These are phyloP conservation scores for Sporobolomyces roseus DNA, from an alignment of 768 basidiomycete species.

Conservation along the genomic window DNA sequence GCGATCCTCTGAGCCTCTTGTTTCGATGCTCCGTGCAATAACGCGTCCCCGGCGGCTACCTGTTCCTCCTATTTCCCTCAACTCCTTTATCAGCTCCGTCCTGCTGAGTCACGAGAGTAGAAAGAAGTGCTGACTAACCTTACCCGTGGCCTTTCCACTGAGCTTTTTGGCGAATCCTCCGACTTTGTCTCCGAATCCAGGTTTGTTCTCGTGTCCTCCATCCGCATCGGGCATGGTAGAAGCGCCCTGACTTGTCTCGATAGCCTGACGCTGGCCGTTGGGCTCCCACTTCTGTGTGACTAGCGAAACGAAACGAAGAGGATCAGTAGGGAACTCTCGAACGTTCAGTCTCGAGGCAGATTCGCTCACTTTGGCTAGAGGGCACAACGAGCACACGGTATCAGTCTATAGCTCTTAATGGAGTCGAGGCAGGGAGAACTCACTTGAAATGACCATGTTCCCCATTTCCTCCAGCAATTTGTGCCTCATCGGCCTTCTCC, in stretches of 20 bases:
- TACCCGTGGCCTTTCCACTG: conserved; percentile 57
- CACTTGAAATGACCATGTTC: conserved; percentile 13
- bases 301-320: too few species aligned
- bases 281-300: conserved; percentile 20
- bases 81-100: neutral
- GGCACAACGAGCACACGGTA: too few species aligned
- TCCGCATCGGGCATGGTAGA: conserved; percentile 5
- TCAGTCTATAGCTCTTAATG: too few species aligned
- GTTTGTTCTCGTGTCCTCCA: neutral
- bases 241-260: conserved; percentile 1
- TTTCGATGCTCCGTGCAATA: conserved; percentile 48
- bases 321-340: too few species aligned
- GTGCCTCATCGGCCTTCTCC: neutral
- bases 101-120: neutral
- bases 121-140: conserved; percentile 42
- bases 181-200: neutral
- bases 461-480: neutral
- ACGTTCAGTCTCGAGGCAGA: too few species aligned
- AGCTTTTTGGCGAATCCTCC: conserved; percentile 13
- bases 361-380: neutral
- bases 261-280: neutral
- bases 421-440: too few species aligned
- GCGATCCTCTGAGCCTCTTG: conserved; percentile 72
- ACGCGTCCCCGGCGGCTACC: conserved; percentile 4
- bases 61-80: conserved; percentile 53